Base-by-base conservation (phyloP, 805 yeast genomes). In the Wickerhamomyces strasburgensis region DNA sequence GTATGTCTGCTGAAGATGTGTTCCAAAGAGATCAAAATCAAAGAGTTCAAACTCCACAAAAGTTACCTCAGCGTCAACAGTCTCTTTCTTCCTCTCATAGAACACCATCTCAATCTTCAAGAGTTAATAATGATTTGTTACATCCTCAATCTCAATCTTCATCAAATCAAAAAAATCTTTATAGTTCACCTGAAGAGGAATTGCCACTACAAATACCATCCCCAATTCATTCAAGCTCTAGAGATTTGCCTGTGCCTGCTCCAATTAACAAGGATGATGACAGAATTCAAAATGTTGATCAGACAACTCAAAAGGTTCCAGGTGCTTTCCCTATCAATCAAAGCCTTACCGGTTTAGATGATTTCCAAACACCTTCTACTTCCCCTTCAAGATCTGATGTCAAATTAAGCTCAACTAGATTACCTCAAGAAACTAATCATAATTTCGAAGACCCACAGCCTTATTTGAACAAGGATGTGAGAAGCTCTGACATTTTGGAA, bases 401-500 rank as follows among this genome's bases (percentile, higher is more conserved):
- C 27, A 34, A 4, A 13, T 29, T 17, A 29, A 24, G 23, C 19
- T 18, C 11, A 13, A 18, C n/a, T 27, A 26, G 3, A 28, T 29
- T 4, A 17, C 29, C 34, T 2, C 33, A 37, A n/a, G 19, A 16
- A 14, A 16, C 34, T 6, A 39, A 39, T 18, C 31, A 27, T 1
- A 38, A 42, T 13, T 8, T 21, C 11, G 11, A 21, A 8, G 25
- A 7, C 7, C 25, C 25, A 21, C 7, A 21, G 25, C 25, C 25
- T 21, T 21, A 21, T 21, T 11, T 8, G 11, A 21, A 21, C 25
- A 21, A 11, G 11, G 25, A 21, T 8, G 42, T 47, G 9, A 46
- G 49, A 40, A 44, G 47, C 14, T 52, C 58, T 11, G 61, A 58
- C 35, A 48, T 58, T 28, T 43, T 58, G 27, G 62, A 57, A 31